phyloP scores from a whole-genome alignment of 1,284 basidiomycete species.

The Rhodotorula glutinis region DNA sequence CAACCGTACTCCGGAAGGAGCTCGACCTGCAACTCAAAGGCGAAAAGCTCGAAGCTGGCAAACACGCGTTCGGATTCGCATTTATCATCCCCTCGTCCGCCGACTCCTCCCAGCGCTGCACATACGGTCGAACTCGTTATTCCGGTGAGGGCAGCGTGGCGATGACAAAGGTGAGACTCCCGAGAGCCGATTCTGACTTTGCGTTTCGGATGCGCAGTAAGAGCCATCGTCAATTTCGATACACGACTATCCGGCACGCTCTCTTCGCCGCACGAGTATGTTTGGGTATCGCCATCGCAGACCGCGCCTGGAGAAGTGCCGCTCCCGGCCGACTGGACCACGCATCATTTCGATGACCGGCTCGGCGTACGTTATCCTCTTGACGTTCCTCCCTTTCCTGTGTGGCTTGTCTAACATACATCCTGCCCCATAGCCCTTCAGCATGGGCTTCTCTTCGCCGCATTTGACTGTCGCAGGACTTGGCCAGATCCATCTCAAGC shows the following conservation, averaged over 20 bases:
- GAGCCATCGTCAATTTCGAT: constrained; percentile 26
- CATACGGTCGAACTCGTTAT: constrained; percentile 26
- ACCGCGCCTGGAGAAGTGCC: constrained; percentile 24
- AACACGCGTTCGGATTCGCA: constrained; percentile 35
- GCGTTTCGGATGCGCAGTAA: constrained; percentile 8
- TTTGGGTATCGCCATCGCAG: constrained; percentile 28
- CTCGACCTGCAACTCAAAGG: constrained; percentile 29
- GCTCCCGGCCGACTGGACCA: constrained; percentile 9
- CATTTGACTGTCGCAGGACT: constrained; percentile 35
- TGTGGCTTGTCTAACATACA: too few species aligned
- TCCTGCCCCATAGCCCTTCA: constrained; percentile 15
- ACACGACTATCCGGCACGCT: constrained; percentile 6
- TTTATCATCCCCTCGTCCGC: constrained; percentile 33
- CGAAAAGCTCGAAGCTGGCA: constrained; percentile 26
- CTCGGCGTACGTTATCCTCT: constrained; percentile 11
- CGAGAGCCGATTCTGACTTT: too few species aligned
- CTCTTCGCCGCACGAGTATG: not conserved
- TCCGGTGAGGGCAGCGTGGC: not conserved
- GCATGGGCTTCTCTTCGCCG: constrained; percentile 27
- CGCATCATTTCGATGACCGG: constrained; percentile 25
- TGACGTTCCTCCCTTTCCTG: too few species aligned
- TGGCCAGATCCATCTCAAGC: constrained; percentile 16
- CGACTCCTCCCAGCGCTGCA: constrained; percentile 19
- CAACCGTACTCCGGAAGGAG: constrained; percentile 17
- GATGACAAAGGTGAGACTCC: too few species aligned